Conservation (phyloP, 2,329 filamentous ascomycete genomes). For the Ophiocordyceps camponoti-floridani region DNA sequence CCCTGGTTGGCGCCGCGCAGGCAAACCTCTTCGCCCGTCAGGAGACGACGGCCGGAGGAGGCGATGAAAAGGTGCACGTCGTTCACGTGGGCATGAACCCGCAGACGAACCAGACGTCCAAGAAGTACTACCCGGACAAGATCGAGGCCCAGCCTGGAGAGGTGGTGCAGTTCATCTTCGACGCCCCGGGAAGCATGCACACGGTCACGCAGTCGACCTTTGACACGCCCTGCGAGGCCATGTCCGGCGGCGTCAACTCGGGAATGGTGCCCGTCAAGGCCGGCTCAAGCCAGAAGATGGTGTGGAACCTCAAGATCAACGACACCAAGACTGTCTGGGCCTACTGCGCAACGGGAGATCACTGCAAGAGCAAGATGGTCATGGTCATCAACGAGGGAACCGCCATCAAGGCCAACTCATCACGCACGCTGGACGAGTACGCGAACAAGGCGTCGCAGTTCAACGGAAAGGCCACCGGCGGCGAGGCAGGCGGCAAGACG, state of each 20-base stretch:
- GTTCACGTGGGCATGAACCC: constrained; percentile 41
- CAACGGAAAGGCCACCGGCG: background rate
- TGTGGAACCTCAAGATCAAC: constrained; percentile 55
- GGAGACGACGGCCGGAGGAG: background rate
- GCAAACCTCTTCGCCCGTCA: background rate
- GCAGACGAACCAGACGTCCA: constrained; percentile 27
- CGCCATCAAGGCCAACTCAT: constrained; percentile 26
- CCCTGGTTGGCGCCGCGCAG: constrained; percentile 26
- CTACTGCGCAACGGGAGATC: constrained; percentile 57
- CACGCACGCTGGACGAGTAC: background rate
- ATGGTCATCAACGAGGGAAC: constrained; percentile 56
- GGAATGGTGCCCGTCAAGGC: constrained; percentile 45
- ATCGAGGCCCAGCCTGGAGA: constrained; percentile 44
- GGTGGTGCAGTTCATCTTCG: constrained; percentile 50
- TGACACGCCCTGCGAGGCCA: constrained; percentile 49
- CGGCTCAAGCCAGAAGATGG: constrained; percentile 34
- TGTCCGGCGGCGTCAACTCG: constrained; percentile 44
- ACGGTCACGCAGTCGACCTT: constrained; percentile 66
- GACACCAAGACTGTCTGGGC: constrained; percentile 57
- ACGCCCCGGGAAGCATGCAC: constrained; percentile 45
- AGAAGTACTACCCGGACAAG: constrained; percentile 48
- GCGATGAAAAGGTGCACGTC: constrained; percentile 33
- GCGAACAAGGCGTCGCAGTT: background rate
- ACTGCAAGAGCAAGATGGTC: constrained; percentile 60
- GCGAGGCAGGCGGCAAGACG: constrained; percentile 1